Conservation (phyloP, 768 basidiomycete species). For the Lactarius indigo region DNA sequence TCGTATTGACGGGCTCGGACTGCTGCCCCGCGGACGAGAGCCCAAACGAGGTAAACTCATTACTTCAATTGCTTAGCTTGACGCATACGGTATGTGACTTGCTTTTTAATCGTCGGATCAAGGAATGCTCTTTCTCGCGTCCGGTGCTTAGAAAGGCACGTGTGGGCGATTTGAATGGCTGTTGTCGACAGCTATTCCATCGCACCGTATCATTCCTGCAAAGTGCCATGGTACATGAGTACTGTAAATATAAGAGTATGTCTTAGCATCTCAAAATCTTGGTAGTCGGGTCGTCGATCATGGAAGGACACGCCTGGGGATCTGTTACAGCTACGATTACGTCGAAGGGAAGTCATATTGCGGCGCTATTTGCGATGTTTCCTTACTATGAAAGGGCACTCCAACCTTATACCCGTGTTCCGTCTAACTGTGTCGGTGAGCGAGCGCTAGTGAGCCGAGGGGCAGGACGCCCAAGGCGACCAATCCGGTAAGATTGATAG, state of each 20-base stretch:
- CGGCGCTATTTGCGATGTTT: no score
- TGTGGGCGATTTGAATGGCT: constrained; percentile 50
- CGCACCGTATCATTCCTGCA: neutral
- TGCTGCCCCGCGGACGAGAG: neutral
- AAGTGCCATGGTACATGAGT: neutral
- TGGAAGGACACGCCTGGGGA: neutral
- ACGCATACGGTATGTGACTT: neutral
- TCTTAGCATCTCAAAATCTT: neutral
- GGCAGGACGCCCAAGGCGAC: neutral
- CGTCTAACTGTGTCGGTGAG: neutral
- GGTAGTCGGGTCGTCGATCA: neutral
- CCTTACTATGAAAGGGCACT: neutral
- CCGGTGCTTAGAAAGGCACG: constrained; percentile 38
- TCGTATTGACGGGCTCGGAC: neutral
- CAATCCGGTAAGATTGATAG: neutral
- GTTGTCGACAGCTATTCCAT: constrained; percentile 32
- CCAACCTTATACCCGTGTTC: neutral
- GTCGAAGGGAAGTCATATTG: neutral
- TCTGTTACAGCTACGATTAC: neutral
- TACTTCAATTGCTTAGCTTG: neutral
- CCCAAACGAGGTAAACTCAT: constrained; percentile 42
- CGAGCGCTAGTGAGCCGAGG: neutral
- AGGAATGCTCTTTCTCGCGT: neutral
- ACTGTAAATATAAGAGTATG: neutral
- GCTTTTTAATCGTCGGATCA: neutral